These are phyloP conservation scores for Podospora didyma DNA, from an alignment of 495 filamentous ascomycete genomes.

Conservation along the genomic window DNA sequence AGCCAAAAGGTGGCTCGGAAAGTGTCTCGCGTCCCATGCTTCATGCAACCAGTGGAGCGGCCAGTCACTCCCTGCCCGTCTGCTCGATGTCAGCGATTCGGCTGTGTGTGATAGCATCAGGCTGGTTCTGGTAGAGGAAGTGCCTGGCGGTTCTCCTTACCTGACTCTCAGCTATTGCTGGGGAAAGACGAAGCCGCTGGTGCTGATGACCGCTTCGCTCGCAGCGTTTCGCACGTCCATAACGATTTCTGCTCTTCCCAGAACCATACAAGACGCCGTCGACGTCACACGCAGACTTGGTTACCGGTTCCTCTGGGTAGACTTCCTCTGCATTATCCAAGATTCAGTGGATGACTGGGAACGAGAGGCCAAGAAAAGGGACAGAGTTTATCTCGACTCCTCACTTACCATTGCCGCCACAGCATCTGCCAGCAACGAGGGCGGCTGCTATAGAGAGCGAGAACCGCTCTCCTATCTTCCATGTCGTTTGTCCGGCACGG, in stretches of 20 bases:
- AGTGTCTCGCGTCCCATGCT: no score
- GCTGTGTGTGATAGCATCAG: no score
- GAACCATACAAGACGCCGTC: background rate
- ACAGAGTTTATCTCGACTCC: background rate
- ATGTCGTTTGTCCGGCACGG: background rate
- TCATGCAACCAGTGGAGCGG: no score
- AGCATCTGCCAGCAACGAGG: no score
- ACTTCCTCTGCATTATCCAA: background rate
- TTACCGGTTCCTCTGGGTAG: background rate
- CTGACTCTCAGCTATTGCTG: background rate
- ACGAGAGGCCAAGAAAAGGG: background rate
- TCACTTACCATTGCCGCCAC: background rate
- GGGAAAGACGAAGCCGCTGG: background rate
- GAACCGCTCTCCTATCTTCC: no score
- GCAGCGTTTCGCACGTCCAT: background rate
- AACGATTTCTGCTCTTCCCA: background rate
- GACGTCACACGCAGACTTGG: background rate
- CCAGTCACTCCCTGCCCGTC: no score
- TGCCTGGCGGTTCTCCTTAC: no score
- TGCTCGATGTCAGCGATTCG: no score
- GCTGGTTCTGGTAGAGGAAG: no score
- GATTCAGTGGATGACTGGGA: background rate
- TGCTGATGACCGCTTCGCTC: background rate
- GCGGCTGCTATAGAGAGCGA: no score
- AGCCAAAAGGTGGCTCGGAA: no score